Conservation (phyloP, 2,329 filamentous ascomycete genomes). For the Cadophora luteo-olivacea region DNA sequence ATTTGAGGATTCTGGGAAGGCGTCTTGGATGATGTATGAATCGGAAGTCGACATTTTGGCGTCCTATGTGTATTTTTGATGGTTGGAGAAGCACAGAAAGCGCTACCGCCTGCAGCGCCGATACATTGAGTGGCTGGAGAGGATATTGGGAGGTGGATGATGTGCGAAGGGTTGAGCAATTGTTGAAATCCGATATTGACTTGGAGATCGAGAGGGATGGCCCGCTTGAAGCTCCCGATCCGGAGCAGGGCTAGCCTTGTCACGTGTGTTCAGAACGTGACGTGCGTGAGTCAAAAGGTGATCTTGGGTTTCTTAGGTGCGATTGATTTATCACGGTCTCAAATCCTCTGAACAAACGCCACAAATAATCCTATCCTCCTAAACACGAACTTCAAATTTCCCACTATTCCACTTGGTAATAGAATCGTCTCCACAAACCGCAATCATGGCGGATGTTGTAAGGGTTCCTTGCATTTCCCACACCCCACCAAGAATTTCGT, state of each 20-base stretch:
- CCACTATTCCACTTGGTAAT: not conserved
- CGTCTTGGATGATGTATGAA: slow-evolving; percentile 45
- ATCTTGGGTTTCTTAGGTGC: slow-evolving; percentile 13
- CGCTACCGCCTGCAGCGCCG: slow-evolving; percentile 38
- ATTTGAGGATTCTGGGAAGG: slow-evolving; percentile 56
- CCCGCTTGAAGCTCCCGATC: slow-evolving; percentile 8
- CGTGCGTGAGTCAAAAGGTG: slow-evolving; percentile 20
- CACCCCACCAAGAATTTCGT: slow-evolving; percentile 32
- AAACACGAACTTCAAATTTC: slow-evolving; percentile 10
- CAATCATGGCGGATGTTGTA: slow-evolving; percentile 59
- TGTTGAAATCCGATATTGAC: slow-evolving; percentile 1
- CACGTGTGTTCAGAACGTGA: slow-evolving; percentile 2
- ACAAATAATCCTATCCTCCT: slow-evolving; percentile 9
- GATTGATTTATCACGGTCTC: slow-evolving; percentile 17
- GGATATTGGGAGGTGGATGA: not conserved
- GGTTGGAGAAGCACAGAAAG: slow-evolving; percentile 32
- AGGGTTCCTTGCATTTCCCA: slow-evolving; percentile 32
- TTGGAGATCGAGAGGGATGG: not conserved
- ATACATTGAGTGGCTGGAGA: slow-evolving; percentile 38
- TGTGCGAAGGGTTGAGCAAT: not conserved
- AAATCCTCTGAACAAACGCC: slow-evolving; percentile 18
- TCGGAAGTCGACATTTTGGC: slow-evolving; percentile 41
- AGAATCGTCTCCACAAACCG: slow-evolving; percentile 39
- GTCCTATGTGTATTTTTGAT: not conserved
- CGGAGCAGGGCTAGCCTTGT: not conserved